Evolutionary conservation across 2,329 filamentous ascomycete genomes (phyloP).

Genomic region (Tolypocladium endophyticum): DNA sequence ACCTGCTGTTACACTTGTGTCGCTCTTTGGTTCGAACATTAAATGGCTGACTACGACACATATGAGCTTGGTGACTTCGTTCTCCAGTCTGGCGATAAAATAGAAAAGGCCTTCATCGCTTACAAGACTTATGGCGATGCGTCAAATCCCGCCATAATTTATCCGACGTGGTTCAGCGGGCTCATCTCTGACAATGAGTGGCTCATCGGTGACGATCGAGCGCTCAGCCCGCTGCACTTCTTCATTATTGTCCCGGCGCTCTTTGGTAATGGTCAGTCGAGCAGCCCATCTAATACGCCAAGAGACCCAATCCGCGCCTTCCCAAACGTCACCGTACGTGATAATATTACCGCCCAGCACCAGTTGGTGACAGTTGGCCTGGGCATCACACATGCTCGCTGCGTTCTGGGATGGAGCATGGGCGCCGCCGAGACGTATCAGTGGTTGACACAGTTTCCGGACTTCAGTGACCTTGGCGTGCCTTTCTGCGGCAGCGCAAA

Average conservation of each 20-base stretch:
- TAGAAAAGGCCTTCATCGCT: conserved; percentile 57
- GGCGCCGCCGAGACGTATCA: conserved; percentile 44
- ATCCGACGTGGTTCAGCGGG: conserved; percentile 61
- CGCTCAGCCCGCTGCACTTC: conserved; percentile 46
- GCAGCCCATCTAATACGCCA: conserved; percentile 37
- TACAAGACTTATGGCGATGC: conserved; percentile 66
- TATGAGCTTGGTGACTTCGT: neutral
- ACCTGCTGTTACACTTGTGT: no score
- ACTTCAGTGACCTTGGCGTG: conserved; percentile 33
- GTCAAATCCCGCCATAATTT: conserved; percentile 55
- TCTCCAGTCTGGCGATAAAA: conserved; percentile 38
- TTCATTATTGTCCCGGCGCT: conserved; percentile 40
- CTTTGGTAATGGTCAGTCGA: conserved; percentile 42
- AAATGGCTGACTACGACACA: neutral
- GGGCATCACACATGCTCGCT: conserved; percentile 29
- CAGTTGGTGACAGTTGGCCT: conserved; percentile 28
- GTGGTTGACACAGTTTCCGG: conserved; percentile 36
- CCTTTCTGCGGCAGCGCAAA: conserved; percentile 39
- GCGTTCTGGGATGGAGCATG: conserved; percentile 46
- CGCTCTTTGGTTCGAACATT: neutral
- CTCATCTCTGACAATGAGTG: conserved; percentile 62
- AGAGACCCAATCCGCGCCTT: conserved; percentile 20
- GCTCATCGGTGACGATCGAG: conserved; percentile 57
- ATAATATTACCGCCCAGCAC: conserved; percentile 41
- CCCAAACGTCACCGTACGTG: conserved; percentile 33